phyloP scores from a whole-genome alignment of 2,329 filamentous ascomycete genomes.

The Aureobasidium zeae region DNA sequence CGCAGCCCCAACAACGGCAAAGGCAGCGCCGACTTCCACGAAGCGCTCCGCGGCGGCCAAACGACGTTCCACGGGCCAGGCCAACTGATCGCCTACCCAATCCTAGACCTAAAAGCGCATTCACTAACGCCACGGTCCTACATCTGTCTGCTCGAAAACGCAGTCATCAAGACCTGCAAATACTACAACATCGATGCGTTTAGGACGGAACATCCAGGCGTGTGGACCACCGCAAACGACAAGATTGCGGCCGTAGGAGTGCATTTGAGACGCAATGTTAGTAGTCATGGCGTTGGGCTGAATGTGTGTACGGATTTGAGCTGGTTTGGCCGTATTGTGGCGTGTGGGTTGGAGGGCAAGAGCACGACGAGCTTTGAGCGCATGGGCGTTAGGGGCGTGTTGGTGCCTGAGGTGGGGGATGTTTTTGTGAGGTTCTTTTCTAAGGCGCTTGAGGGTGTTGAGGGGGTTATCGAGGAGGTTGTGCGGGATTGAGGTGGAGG shows the following conservation, averaged over 20 bases:
- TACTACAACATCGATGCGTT: slow-evolving; percentile 52
- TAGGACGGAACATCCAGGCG: slow-evolving; percentile 69
- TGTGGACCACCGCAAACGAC: slow-evolving; percentile 53
- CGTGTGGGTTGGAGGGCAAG: slow-evolving; percentile 77
- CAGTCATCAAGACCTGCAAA: slow-evolving; percentile 57
- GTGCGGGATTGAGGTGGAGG: too few relatives aligned
- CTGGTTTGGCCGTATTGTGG: slow-evolving; percentile 69
- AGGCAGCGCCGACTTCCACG: slow-evolving; percentile 51
- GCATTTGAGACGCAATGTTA: slow-evolving; percentile 77
- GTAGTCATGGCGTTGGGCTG: slow-evolving; percentile 73
- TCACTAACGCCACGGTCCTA: slow-evolving; percentile 64
- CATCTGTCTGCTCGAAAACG: slow-evolving; percentile 67
- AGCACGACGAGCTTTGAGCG: slow-evolving; percentile 63
- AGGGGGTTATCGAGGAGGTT: too few relatives aligned
- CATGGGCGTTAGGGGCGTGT: slow-evolving; percentile 36
- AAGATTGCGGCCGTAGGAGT: slow-evolving; percentile 91
- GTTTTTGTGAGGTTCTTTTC: slow-evolving; percentile 29
- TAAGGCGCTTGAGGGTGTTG: background rate
- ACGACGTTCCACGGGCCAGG: slow-evolving; percentile 94
- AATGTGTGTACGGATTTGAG: slow-evolving; percentile 58
- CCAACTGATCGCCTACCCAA: slow-evolving; percentile 84
- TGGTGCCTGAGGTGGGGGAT: slow-evolving; percentile 32
- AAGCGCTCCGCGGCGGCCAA: slow-evolving; percentile 75
- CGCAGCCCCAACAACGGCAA: slow-evolving; percentile 31
- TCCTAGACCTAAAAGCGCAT: slow-evolving; percentile 68